These are phyloP conservation scores for Suillus ampliporus DNA, from an alignment of 768 basidiomycete species.

Conservation along the genomic window DNA sequence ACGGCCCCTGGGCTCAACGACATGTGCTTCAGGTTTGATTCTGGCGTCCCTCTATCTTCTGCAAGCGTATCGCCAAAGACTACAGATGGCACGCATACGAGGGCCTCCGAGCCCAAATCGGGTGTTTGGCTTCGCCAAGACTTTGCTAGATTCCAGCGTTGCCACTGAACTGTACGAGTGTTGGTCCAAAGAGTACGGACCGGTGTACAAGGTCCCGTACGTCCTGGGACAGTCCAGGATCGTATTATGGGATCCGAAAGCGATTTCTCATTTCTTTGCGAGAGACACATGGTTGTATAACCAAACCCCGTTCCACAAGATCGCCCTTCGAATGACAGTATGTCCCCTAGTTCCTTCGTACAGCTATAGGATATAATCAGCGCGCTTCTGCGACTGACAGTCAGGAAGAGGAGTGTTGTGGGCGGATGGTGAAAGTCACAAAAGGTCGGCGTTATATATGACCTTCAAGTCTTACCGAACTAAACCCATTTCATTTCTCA, in stretches of 20 bases:
- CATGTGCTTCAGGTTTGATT: background rate
- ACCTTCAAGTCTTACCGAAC: no score
- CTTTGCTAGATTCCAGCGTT: constrained; percentile 35
- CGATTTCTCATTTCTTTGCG: constrained; percentile 53
- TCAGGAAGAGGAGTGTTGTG: constrained; percentile 35
- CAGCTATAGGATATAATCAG: no score
- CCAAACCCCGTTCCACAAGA: constrained; percentile 39
- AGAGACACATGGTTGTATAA: constrained; percentile 54
- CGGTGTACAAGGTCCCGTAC: constrained; percentile 45
- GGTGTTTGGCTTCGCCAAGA: constrained; percentile 44
- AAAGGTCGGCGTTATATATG: constrained; percentile 8
- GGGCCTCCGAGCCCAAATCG: constrained; percentile 48
- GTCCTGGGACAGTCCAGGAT: constrained; percentile 40
- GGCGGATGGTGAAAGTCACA: constrained; percentile 33
- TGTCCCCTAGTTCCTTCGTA: constrained; percentile 10
- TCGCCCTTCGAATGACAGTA: constrained; percentile 49
- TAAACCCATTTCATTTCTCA: background rate
- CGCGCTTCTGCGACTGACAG: constrained; percentile 1
- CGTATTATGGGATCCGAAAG: constrained; percentile 50
- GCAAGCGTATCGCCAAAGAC: background rate
- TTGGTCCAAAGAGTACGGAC: constrained; percentile 52
- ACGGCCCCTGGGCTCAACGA: background rate
- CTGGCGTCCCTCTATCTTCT: background rate
- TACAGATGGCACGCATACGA: constrained; percentile 35
- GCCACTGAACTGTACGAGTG: constrained; percentile 41